Evolutionary conservation across 352 stramenopile species (phyloP), one percentile per base, ranked within the genome.

Genomic region (Thalassiosira ordinaria): DNA sequence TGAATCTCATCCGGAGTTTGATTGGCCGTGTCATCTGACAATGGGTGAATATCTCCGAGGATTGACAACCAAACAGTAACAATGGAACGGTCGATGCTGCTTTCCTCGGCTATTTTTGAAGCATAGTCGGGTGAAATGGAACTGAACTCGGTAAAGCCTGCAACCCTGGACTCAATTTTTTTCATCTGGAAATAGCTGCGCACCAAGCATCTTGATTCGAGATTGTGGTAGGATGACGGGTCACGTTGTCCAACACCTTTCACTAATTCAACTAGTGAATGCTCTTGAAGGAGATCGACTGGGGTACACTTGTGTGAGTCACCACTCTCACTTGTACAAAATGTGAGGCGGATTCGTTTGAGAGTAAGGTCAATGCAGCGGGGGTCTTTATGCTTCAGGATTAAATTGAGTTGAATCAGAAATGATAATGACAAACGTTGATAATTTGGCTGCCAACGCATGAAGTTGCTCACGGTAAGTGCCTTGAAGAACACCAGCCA

Each of bases 391-490:
- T 69, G 60, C 11, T 69, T 69, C 9, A 69, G 22, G 7, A 69
- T 69, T 24, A 57, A 35, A 6, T 7, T 11, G 2, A 69, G 22
- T 16, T 37, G 13, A 20, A 69, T 56, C 5, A 69, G 41, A 31
- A 59, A 57, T 11, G 39, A 69, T 22, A 59, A 49, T 20, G 60
- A 27, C 41, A 69, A 69, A 9, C 60, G 33, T 59, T 69, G 60
- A 57, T 69, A 69, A 18, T 69, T 59, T 59, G 60, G 60, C 22
- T 69, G 60, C 5, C 39, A 7, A 11, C 39, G 60, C 39, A 69
- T 69, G 41, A 69, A 69, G n/a, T 8, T 69, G 60, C 60, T 69
- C 1, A 69, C 22, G 9, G 60, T 69, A 27, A 69, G 60, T 14
- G 60, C 33, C 20, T 69, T 69, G 60, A 69, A 59, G 9, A 44